phyloP scores from a whole-genome alignment of 768 basidiomycete genomes.

The Russula sp. region DNA sequence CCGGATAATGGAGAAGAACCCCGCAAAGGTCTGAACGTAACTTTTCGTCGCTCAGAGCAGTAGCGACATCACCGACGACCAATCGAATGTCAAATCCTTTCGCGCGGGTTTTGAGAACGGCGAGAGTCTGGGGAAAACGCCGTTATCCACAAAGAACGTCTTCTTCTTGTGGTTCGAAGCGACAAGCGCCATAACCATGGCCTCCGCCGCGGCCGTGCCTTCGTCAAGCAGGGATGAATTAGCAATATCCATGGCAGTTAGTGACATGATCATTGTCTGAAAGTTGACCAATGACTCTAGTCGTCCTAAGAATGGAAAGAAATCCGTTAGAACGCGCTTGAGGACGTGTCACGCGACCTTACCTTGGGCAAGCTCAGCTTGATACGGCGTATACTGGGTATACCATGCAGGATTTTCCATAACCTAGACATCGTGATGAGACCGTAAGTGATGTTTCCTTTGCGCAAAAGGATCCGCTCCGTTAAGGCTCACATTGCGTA shows the following conservation, averaged over 20 bases:
- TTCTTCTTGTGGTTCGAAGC: constrained; percentile 65
- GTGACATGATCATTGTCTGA: constrained; percentile 92
- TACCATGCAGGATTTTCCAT: constrained; percentile 99
- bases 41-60: constrained; percentile 50
- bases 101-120: constrained; percentile 86
- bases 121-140: constrained; percentile 86
- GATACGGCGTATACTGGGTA: constrained; percentile 93
- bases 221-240: constrained; percentile 96
- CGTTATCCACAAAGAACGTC: constrained; percentile 81
- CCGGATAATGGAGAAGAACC: constrained; percentile 90
- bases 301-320: constrained; percentile 55
- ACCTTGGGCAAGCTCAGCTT: constrained; percentile 99
- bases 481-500: constrained; percentile 68
- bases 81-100: constrained; percentile 92
- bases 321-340: constrained; percentile 5
- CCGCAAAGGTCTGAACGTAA: constrained; percentile 71
- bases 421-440: constrained; percentile 44
- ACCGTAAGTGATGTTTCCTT: background rate
- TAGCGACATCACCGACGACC: constrained; percentile 59
- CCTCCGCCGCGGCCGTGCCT: constrained; percentile 92
- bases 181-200: constrained; percentile 91
- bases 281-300: constrained; percentile 96
- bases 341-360: constrained; percentile 26
- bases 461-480: background rate
- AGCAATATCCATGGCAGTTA: constrained; percentile 93